A percentile compares a stretch with the other conserved stretches of the same genome.
Conservation (phyloP, 2,329 filamentous ascomycete genomes). For the Iodosphaeria phyllophila region DNA sequence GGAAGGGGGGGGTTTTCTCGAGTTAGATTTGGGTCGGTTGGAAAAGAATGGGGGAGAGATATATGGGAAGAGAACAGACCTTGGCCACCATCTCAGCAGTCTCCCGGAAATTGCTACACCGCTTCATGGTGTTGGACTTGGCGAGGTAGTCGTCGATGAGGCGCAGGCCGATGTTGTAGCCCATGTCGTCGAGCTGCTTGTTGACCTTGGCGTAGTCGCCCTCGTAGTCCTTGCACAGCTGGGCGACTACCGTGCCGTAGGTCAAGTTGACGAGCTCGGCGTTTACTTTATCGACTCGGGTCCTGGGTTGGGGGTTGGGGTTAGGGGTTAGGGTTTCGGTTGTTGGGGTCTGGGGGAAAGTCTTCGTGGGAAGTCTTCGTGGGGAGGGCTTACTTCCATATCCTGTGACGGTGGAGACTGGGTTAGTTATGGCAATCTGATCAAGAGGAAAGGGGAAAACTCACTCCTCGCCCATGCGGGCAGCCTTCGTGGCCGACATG, state of each 20-base stretch:
- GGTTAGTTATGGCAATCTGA: neutral
- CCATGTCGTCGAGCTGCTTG: constrained; percentile 96
- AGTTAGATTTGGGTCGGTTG: neutral
- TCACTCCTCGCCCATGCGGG: constrained; percentile 43
- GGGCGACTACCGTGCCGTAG: constrained; percentile 92
- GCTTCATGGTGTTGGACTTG: constrained; percentile 75
- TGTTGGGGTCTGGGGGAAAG: neutral
- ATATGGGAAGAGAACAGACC: constrained; percentile 24
- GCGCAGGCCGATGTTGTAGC: constrained; percentile 91
- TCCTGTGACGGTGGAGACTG: constrained; percentile 28
- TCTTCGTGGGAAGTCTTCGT: neutral
- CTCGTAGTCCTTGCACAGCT: constrained; percentile 92
- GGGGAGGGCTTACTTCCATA: constrained; percentile 64
- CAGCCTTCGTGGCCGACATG: constrained; percentile 42
- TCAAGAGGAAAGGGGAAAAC: constrained; percentile 11
- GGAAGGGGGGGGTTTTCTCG: neutral
- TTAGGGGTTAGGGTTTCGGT: constrained; percentile 1
- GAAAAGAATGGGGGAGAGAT: neutral
- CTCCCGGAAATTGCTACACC: constrained; percentile 84
- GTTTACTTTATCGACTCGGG: constrained; percentile 92
- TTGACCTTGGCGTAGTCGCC: constrained; percentile 91
- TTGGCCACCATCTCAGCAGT: constrained; percentile 94
- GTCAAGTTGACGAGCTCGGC: constrained; percentile 93
- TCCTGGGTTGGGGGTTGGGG: constrained; percentile 31
- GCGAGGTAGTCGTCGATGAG: constrained; percentile 96